Evolutionary conservation across 495 filamentous ascomycete genomes (phyloP).

Genomic region (Mytilinidion resinicola): DNA sequence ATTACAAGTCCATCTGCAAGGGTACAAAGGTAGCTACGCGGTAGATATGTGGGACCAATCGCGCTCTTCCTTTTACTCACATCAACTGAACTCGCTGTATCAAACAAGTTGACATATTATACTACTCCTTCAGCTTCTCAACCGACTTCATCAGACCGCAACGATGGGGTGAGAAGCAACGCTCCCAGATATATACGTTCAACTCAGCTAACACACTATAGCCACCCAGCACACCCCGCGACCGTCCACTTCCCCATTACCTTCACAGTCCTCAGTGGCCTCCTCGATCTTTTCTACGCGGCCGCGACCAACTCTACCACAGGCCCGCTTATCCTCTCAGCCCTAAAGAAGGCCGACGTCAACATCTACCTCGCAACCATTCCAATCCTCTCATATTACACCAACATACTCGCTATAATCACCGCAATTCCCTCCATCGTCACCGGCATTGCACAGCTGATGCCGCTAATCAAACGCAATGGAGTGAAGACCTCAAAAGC

Average conservation of each 20-base stretch:
- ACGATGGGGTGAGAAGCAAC: too few relatives aligned
- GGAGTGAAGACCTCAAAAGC: slow-evolving; percentile 14
- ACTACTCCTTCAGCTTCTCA: too few relatives aligned
- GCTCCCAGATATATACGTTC: too few relatives aligned
- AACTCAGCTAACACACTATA: neutral
- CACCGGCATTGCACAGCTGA: slow-evolving; percentile 11
- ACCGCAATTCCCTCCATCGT: slow-evolving; percentile 13
- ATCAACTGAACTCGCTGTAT: too few relatives aligned
- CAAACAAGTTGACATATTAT: too few relatives aligned
- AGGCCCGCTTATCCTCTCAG: slow-evolving; percentile 11
- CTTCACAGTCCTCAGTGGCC: slow-evolving; percentile 30
- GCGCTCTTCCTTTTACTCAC: too few relatives aligned
- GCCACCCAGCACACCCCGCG: slow-evolving; percentile 34
- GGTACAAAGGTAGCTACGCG: too few relatives aligned
- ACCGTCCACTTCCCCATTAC: slow-evolving; percentile 35
- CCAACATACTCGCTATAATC: slow-evolving; percentile 14
- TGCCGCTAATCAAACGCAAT: slow-evolving; percentile 20
- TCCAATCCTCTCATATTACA: slow-evolving; percentile 22
- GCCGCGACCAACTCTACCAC: slow-evolving; percentile 9
- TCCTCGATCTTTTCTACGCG: slow-evolving; percentile 28
- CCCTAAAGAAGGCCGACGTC: slow-evolving; percentile 12
- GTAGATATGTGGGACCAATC: too few relatives aligned
- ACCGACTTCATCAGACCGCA: too few relatives aligned
- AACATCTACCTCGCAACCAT: slow-evolving; percentile 5
- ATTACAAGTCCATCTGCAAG: too few relatives aligned